Evolutionary conservation across 1,284 basidiomycete genomes (phyloP).

Genomic region (Naganishia albida): DNA sequence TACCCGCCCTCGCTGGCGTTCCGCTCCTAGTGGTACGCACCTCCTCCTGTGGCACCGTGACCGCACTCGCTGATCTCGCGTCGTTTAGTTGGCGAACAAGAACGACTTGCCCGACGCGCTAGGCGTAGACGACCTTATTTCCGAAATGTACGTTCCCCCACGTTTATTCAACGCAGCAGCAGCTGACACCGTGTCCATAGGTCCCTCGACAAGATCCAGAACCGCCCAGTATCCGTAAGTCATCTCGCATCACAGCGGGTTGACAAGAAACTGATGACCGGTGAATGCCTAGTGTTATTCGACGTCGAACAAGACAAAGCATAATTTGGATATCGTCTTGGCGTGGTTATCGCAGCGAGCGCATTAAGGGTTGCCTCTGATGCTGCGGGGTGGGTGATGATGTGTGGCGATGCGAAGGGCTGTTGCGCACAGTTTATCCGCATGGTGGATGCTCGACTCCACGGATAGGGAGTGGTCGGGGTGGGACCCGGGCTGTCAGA

Average conservation of each 20-base stretch:
- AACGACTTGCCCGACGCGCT: conserved; percentile 82
- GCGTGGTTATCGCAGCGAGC: conserved; percentile 57
- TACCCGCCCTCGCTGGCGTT: conserved; percentile 72
- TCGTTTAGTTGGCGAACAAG: conserved; percentile 85
- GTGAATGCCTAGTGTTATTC: conserved; percentile 46
- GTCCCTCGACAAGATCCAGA: conserved; percentile 71
- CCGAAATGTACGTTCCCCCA: conserved; percentile 64
- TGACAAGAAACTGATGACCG: too few relatives aligned
- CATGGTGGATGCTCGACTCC: too few relatives aligned
- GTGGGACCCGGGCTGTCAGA: too few relatives aligned
- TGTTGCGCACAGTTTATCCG: too few relatives aligned
- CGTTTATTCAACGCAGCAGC: conserved; percentile 23
- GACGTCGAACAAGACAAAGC: conserved; percentile 84
- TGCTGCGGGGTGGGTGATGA: too few relatives aligned
- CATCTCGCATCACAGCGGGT: not conserved
- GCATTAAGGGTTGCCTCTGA: too few relatives aligned
- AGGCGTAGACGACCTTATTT: conserved; percentile 81
- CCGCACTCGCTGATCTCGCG: not conserved
- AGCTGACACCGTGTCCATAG: conserved; percentile 21
- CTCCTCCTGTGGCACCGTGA: not conserved
- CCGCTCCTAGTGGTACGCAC: conserved; percentile 77
- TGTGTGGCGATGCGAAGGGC: too few relatives aligned
- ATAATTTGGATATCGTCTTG: conserved; percentile 69
- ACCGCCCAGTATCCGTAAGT: conserved; percentile 80
- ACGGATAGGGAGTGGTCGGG: too few relatives aligned